Base-by-base conservation (phyloP, 306 rosid species). In the Pueraria montana region DNA sequence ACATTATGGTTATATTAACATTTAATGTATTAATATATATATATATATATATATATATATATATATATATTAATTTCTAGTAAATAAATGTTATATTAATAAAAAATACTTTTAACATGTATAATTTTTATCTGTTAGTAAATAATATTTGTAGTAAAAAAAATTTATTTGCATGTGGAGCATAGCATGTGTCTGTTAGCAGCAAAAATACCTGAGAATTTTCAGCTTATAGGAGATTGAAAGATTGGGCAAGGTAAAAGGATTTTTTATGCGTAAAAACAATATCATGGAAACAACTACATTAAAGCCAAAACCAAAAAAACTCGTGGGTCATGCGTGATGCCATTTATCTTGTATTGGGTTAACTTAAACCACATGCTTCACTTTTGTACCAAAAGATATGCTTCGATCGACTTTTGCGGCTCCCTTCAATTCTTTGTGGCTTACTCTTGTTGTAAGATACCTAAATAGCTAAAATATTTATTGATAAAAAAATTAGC, bases 341-440 rank as follows among this genome's bases (percentile, higher is more conserved):
- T 34, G 16, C 26, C 72, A 30, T 65, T 34, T 36, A 65, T 36
- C 72, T 65, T 36, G n/a, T 34, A 4, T 30, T 34, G 49, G 12
- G 11, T 11, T 67, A 67, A 67, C n/a, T 36, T 11, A 67, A 40
- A 67, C 50, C 73, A 40, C 73, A 40, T 40, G 73, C 17, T 67
- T 38, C 73, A 20, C 26, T 40, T 40, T 67, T 67, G 52, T 38
- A 67, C 2, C 8, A 18, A 67, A 20, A 38, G 11, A 38, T 23
- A 42, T 69, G 32, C 53, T 43, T 40, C 53, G n/a, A 8, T 40
- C 53, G n/a, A 8, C 24, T 32, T 32, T 21, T 34, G 12, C 11
- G 43, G 46, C 6, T 32, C 48, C 7, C 26, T n/a, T 65, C 48
- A 7, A 34, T 36, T 17, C 6, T 10, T 11, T 12, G 3, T 24